Evolutionary conservation across 345 rosid species (phyloP), one percentile per base, ranked within the genome.

Genomic region (Corchorus olitorius): DNA sequence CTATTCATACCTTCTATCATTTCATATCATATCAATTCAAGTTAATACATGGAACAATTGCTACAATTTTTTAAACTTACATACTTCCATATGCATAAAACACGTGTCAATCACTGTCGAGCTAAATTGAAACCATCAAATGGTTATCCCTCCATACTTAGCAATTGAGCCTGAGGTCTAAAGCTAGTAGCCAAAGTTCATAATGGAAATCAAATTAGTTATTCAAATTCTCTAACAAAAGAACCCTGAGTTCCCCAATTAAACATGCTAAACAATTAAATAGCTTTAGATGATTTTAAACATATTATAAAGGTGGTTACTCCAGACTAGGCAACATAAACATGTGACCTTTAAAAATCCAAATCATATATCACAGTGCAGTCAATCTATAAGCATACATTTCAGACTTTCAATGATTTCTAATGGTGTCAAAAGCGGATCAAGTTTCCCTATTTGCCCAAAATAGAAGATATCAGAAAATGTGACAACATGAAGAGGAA

Each of bases 401-500:
- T 70, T 70, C 33, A 16, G 27, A 27, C 27, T 27, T 27, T 27
- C 27, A 27, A 27, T 52, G 6, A 53, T 39, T 39, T 39, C 2
- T 2, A 39, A 70, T 17, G 6, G 46, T 16, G 60, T 17, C 13
- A 19, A 52, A 52, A 33, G 2, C 52, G 33, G 27, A 52, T 52
- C 27, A 16, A 17, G 16, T 34, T 20, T 50, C 34, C 59, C 52
- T 3, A 70, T 35, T 16, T 52, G 59, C 59, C 45, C 15, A 1
- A 6, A 69, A 15, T 70, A 16, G 45, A 70, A 50, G 16, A 70
- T 33, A 70, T 50, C 73, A 70, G 73, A 70, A 70, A 50, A 22
- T 27, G 16, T 33, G 19, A 45, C 8, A 70, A 34, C 46, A 16
- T 50, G 14, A 33, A 64, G 6, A 63, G 27, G 33, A 15, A 43